Conservation (phyloP, 202 grass and related monocot genomes). For the Dendrocalamus latiflorus region DNA sequence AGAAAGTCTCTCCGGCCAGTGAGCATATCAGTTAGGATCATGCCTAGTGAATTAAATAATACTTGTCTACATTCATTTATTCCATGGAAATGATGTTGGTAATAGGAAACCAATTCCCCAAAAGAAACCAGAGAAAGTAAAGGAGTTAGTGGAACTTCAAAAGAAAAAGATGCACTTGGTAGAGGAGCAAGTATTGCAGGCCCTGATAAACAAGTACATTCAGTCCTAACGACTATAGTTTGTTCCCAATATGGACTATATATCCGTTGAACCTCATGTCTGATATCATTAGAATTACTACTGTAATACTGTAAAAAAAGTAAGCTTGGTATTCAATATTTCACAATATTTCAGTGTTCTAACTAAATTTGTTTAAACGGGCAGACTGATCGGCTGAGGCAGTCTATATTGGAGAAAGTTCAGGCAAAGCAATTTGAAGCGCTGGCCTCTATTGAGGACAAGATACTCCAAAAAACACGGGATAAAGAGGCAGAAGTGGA, state of each 20-base stretch:
- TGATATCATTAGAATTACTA: not conserved
- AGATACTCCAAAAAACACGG: constrained; percentile 67
- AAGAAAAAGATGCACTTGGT: constrained; percentile 3
- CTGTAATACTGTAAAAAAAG: not conserved
- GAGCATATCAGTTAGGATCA: not conserved
- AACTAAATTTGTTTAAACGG: constrained; percentile 17
- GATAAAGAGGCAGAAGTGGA: constrained; percentile 89
- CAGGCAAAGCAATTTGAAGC: constrained; percentile 86
- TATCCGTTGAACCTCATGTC: not conserved
- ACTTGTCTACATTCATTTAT: not conserved
- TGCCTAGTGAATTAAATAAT: not conserved
- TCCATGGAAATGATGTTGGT: not conserved
- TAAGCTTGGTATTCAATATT: not conserved
- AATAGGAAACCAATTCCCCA: not conserved
- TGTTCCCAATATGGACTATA: not conserved
- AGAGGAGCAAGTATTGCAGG: constrained; percentile 4
- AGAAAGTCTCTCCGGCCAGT: not conserved
- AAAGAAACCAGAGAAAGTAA: not conserved
- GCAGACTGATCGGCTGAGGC: constrained; percentile 82
- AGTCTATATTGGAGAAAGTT: constrained; percentile 89
- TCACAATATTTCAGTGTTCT: constrained; percentile 13
- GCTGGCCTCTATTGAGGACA: constrained; percentile 83
- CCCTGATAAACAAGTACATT: not conserved
- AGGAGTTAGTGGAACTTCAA: not conserved
- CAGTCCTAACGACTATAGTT: not conserved